Evolutionary conservation across 768 basidiomycete species (phyloP).

Genomic region (Gautieria morchelliformis): DNA sequence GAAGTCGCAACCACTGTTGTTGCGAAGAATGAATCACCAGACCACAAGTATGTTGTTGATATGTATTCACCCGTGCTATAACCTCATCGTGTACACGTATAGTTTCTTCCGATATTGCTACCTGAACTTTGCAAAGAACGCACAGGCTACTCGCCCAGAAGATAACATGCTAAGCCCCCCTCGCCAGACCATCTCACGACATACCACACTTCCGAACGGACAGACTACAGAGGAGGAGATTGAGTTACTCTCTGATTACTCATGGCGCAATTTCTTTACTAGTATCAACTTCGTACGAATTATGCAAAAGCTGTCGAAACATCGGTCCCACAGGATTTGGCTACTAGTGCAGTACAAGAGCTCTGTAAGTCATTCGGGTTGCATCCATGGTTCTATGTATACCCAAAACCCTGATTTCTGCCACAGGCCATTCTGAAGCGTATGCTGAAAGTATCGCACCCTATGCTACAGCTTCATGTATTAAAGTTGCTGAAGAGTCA

Average conservation of each 20-base stretch:
- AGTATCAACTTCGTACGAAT: slow-evolving; percentile 97
- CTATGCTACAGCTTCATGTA: slow-evolving; percentile 87
- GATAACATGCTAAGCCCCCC: slow-evolving; percentile 56
- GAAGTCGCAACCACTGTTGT: slow-evolving; percentile 78
- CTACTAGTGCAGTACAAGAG: slow-evolving; percentile 98
- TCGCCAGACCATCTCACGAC: slow-evolving; percentile 48
- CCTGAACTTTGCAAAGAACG: slow-evolving; percentile 59
- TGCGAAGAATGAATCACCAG: slow-evolving; percentile 81
- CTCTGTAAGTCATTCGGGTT: slow-evolving; percentile 48
- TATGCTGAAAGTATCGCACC: slow-evolving; percentile 87
- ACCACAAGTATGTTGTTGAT: slow-evolving; percentile 58
- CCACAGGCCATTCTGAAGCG: slow-evolving; percentile 87
- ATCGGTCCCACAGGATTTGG: slow-evolving; percentile 87
- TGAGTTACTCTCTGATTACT: slow-evolving; percentile 88
- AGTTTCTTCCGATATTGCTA: slow-evolving; percentile 98
- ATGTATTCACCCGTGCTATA: not conserved
- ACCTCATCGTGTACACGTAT: slow-evolving; percentile 8
- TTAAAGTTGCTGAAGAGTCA: slow-evolving; percentile 98
- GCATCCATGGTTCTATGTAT: not conserved
- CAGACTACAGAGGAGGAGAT: slow-evolving; percentile 77
- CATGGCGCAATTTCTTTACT: slow-evolving; percentile 96
- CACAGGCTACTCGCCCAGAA: slow-evolving; percentile 48
- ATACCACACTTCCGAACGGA: slow-evolving; percentile 57
- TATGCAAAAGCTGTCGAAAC: slow-evolving; percentile 95
- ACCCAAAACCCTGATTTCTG: not conserved